phyloP scores from a whole-genome alignment of 345 rosid species.

The Citrus medica region DNA sequence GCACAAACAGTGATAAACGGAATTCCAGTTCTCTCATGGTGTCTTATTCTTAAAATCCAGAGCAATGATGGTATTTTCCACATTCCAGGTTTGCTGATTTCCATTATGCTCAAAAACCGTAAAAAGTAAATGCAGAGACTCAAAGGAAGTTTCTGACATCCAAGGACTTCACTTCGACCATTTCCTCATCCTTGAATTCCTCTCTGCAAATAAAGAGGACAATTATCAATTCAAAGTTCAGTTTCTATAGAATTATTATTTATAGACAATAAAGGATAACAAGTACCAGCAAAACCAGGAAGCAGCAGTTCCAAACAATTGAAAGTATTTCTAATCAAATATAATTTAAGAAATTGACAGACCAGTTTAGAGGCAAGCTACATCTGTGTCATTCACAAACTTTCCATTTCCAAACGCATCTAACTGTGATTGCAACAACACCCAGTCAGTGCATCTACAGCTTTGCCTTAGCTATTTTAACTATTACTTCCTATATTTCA shows the following conservation, averaged over 20 bases:
- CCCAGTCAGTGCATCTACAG: background rate
- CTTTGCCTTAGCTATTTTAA: background rate
- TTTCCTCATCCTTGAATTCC: constrained; percentile 83
- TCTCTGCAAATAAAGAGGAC: constrained; percentile 49
- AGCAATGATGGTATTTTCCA: constrained; percentile 13
- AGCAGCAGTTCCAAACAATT: background rate
- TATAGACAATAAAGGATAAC: background rate
- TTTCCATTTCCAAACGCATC: background rate
- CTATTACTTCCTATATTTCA: background rate
- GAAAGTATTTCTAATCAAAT: background rate
- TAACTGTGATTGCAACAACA: background rate
- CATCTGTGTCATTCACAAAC: background rate
- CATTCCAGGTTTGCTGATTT: background rate
- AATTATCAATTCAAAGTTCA: background rate
- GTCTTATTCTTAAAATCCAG: constrained; percentile 23
- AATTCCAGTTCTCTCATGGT: constrained; percentile 7
- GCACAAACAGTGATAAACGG: background rate
- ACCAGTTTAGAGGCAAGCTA: background rate
- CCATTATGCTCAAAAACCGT: background rate
- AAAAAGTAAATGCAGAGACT: constrained; percentile 9
- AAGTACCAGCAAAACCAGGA: background rate
- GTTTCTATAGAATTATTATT: background rate
- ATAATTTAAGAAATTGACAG: background rate
- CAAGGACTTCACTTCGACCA: constrained; percentile 79
- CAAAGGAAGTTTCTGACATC: constrained; percentile 89